These are phyloP conservation scores for Austroboletus festivus DNA, from an alignment of 768 basidiomycete species.

Conservation along the genomic window DNA sequence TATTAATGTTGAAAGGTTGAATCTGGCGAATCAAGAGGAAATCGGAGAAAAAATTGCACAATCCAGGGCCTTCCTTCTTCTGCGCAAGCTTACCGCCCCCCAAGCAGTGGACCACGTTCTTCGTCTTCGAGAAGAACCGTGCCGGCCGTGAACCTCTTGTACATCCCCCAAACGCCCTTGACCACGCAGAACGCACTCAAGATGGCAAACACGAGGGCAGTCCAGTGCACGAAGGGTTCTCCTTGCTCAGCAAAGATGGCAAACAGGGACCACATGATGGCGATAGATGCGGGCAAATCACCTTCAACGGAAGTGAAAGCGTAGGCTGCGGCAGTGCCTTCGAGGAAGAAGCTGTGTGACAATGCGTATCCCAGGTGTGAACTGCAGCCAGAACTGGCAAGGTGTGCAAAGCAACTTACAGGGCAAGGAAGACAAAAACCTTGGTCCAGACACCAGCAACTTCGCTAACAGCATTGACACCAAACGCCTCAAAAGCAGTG, in stretches of 20 bases:
- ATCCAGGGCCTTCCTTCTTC: no score
- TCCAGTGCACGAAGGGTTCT: slow-evolving; percentile 82
- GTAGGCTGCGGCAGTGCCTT: slow-evolving; percentile 89
- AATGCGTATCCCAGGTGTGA: slow-evolving; percentile 4
- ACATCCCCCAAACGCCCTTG: slow-evolving; percentile 66
- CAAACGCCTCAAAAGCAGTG: slow-evolving; percentile 86
- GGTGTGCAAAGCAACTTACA: slow-evolving; percentile 46
- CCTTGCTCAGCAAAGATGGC: slow-evolving; percentile 83
- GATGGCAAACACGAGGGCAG: slow-evolving; percentile 79
- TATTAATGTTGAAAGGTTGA: no score
- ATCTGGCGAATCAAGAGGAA: no score
- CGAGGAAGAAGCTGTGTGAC: slow-evolving; percentile 74
- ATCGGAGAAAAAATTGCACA: no score
- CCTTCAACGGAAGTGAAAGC: slow-evolving; percentile 89
- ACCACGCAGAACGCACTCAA: slow-evolving; percentile 80
- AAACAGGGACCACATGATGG: slow-evolving; percentile 90
- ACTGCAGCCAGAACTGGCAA: neutral
- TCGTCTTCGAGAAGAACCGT: slow-evolving; percentile 75
- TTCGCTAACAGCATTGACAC: slow-evolving; percentile 64
- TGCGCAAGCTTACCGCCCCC: slow-evolving; percentile 32
- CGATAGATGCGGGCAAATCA: slow-evolving; percentile 88
- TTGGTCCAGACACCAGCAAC: slow-evolving; percentile 86
- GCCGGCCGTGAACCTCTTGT: slow-evolving; percentile 41
- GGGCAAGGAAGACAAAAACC: slow-evolving; percentile 88
- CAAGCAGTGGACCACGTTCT: slow-evolving; percentile 82